Evolutionary conservation across 2,329 filamentous ascomycete species (phyloP).

Genomic region (Hortaea sp.): DNA sequence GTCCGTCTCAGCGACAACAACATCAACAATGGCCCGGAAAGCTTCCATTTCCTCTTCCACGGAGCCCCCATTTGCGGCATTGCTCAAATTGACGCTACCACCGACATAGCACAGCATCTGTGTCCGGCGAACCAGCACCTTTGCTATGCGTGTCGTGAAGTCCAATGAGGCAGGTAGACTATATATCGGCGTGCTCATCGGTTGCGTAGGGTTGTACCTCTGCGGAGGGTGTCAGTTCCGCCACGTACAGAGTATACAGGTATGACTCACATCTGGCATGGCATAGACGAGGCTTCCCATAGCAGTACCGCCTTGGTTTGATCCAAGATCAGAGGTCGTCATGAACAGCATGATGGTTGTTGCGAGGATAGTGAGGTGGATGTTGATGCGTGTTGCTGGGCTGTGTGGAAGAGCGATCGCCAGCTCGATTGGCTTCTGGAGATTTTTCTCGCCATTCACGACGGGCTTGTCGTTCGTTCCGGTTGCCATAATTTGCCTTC

Average conservation of each 20-base stretch:
- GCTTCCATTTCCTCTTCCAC: conserved; percentile 93
- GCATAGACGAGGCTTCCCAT: conserved; percentile 92
- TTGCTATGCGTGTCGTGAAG: conserved; percentile 76
- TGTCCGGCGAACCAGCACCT: conserved; percentile 65
- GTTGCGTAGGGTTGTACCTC: conserved; percentile 39
- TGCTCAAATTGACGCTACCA: conserved; percentile 71
- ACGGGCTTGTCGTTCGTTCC: conserved; percentile 4
- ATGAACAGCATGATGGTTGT: conserved; percentile 48
- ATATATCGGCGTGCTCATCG: conserved; percentile 71
- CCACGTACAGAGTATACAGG: background rate
- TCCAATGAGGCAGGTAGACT: conserved; percentile 67
- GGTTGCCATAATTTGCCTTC: conserved; percentile 12
- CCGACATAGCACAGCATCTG: conserved; percentile 77
- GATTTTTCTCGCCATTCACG: conserved; percentile 18
- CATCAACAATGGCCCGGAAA: conserved; percentile 62
- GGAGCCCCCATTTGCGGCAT: conserved; percentile 63
- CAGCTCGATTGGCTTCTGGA: conserved; percentile 41
- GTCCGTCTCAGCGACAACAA: conserved; percentile 49
- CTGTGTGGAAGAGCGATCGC: conserved; percentile 48
- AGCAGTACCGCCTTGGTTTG: conserved; percentile 30
- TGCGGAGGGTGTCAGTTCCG: background rate
- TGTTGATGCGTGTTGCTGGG: conserved; percentile 47
- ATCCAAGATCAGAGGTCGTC: conserved; percentile 39
- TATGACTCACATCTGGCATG: conserved; percentile 67
- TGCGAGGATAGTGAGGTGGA: conserved; percentile 46